Base-by-base conservation (phyloP, 2,329 filamentous ascomycete genomes). In the Talaromyces sp. region DNA sequence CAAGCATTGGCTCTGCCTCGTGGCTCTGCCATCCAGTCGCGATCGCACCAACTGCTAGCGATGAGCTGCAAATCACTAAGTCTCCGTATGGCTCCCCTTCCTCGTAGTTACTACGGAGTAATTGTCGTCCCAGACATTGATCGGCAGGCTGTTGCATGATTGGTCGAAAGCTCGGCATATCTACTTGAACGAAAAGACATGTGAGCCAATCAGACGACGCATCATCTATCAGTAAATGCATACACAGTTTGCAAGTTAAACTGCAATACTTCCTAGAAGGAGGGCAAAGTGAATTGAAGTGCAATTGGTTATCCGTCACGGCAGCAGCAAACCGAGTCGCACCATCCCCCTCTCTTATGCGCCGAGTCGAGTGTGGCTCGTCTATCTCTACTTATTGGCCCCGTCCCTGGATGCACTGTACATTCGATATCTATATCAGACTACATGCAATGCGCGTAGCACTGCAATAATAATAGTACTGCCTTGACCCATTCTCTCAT, bases 331-430 rank as follows among this genome's bases (percentile, higher is more conserved):
- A 27, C 45, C 22, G 13, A 54, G 51, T 54, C 29, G 51, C 51
- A 34, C 51, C 51, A 19, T 54, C 51, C 19, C 19, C 27, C 19
- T 11, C 27, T 15, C 17, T 15, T 56, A n/a, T n/a, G n/a, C n/a
- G n/a, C n/a, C 53, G 53, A 36, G 53, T 56, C 53, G 38, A 56
- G 31, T 36, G 53, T 56, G 29, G 49, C 29, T 56, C 19, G 29
- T 25, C 29, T 34, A 19, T 19, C 10, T 31, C 3, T 36, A 31
- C 31, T 10, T 36, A 56, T 56, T 56, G 53, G 31, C 5, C 51
- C 17, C 53, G 53, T 56, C 53, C 53, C 53, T 56, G 53, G 29
- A 56, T 34, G 53, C 53, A 13, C 15, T 29, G 34, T 36, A 36
- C n/a, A n/a, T n/a, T n/a, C 11, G 34, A 36, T 36, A 17, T 45